Evolutionary conservation across 768 basidiomycete genomes (phyloP), one percentile per base, ranked within the genome.

Genomic region (Pulveroboletus sp.): DNA sequence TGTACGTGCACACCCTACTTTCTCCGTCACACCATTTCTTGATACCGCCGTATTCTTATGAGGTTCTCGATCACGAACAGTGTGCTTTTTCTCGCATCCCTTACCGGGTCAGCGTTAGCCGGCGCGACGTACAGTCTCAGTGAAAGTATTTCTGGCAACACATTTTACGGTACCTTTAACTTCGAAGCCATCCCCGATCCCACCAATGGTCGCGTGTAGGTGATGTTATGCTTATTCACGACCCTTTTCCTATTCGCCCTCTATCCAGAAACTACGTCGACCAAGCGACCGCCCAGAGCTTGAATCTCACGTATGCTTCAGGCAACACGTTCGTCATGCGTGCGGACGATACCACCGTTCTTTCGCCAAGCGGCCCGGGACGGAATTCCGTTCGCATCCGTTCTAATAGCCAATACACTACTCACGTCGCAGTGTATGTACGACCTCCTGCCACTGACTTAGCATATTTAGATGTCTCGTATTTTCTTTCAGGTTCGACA

Each of bases 381-480:
- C 60, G 73, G 17, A 66, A 73, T 47, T 72, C 71, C 9, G 63
- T 73, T 46, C 57, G 71, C 12, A 71, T 72, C 26, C 56, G 57
- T 44, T 57, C 63, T 1, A 61, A 63, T 21, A 57, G 59, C 12
- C 55, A 64, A 26, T 73, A 68, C 45, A 63, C 61, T 12, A 64
- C 65, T 11, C 67, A 73, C 17, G 69, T 72, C 17, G 64, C 62
- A 18, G 63, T 72, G 58, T 66, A 59, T 2, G 68, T 39, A 52
- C 39, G 28, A 28, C 14, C 8, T 14, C n/a, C 2, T 47, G 9
- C 40, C 42, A n/a, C 6, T 5, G 5, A 43, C 30, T 39, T 18
- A 26, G 10, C 6, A n/a, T 9, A 3, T 33, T 37, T 18, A 26
- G 33, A 31, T 46, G 39, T 43, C 41, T 18, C 17, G 1, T 11